A percentile compares a stretch with the other conserved stretches of the same genome.
phyloP scores from a whole-genome alignment of 305 asterid genomes.

The Rubia tinctorum region DNA sequence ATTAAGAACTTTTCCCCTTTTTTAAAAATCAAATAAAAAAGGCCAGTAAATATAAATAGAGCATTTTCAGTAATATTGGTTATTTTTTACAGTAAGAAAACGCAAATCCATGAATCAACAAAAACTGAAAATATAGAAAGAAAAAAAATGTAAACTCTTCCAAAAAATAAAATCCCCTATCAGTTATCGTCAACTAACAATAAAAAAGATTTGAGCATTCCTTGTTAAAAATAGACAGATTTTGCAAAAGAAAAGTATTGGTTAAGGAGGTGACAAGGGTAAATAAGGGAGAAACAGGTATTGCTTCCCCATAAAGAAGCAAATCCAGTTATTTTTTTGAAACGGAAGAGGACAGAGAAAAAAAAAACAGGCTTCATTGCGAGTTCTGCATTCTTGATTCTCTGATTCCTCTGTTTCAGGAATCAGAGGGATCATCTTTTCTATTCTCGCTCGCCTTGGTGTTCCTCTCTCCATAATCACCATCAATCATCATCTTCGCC shows the following conservation, averaged over 20 bases:
- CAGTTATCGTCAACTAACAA: not conserved
- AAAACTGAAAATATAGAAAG: no score
- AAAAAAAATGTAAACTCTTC: not conserved
- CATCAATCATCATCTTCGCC: not conserved
- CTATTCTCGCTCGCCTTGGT: constrained; percentile 26
- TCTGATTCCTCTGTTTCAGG: constrained; percentile 92
- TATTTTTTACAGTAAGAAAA: no score
- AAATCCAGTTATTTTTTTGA: constrained; percentile 31
- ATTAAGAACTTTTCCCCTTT: no score
- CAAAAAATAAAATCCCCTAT: no score
- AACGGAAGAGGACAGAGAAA: constrained; percentile 17
- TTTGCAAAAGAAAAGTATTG: constrained; percentile 2
- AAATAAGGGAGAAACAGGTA: constrained; percentile 28
- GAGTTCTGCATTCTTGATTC: constrained; percentile 45
- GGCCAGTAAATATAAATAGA: no score
- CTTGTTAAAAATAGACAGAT: not conserved
- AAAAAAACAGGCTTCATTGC: constrained; percentile 5
- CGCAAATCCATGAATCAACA: no score
- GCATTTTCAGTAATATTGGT: no score
- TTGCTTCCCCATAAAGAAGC: constrained; percentile 21
- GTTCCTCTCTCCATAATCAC: not conserved
- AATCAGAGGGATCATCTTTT: constrained; percentile 61
- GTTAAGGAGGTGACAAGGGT: constrained; percentile 18
- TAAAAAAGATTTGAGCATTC: not conserved
- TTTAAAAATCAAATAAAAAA: no score